A percentile compares a stretch with the other conserved stretches of the same genome.
Evolutionary conservation across 2,329 filamentous ascomycete genomes (phyloP).

Genomic region (Hymenoscyphus linearis): DNA sequence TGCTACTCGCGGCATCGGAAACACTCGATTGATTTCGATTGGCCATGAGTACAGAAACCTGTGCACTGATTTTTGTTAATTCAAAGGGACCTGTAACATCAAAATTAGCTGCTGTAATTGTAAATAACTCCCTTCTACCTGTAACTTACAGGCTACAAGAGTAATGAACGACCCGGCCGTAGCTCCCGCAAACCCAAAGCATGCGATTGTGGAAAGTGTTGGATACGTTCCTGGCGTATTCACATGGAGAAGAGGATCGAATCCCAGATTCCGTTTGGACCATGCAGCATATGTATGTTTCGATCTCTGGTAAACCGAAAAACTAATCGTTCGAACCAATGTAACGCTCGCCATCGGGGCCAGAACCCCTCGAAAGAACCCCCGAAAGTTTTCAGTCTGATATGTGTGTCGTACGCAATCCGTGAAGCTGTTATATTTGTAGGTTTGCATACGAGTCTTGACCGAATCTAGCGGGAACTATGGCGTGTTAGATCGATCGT

Average conservation of each 20-base stretch:
- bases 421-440: slow-evolving; percentile 68
- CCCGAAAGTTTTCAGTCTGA: slow-evolving; percentile 62
- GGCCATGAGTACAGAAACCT: slow-evolving; percentile 75
- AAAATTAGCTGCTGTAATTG: slow-evolving; percentile 12
- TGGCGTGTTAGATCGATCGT: slow-evolving; percentile 12
- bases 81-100: slow-evolving; percentile 64
- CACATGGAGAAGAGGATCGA: slow-evolving; percentile 68
- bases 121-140: not conserved
- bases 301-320: slow-evolving; percentile 73
- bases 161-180: slow-evolving; percentile 77
- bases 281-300: slow-evolving; percentile 69
- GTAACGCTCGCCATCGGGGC: slow-evolving; percentile 78
- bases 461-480: slow-evolving; percentile 79
- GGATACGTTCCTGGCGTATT: slow-evolving; percentile 67
- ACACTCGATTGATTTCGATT: slow-evolving; percentile 42
- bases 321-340: slow-evolving; percentile 70
- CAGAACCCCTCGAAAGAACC: slow-evolving; percentile 78
- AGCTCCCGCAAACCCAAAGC: slow-evolving; percentile 73
- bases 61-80: slow-evolving; percentile 81
- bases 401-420: slow-evolving; percentile 75
- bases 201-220: slow-evolving; percentile 65
- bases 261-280: slow-evolving; percentile 60
- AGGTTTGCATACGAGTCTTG: slow-evolving; percentile 86
- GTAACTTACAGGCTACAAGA: slow-evolving; percentile 62
- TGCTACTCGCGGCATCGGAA: slow-evolving; percentile 28